Conservation (phyloP, 2,329 filamentous ascomycete species). For the Pyricularia sp. region DNA sequence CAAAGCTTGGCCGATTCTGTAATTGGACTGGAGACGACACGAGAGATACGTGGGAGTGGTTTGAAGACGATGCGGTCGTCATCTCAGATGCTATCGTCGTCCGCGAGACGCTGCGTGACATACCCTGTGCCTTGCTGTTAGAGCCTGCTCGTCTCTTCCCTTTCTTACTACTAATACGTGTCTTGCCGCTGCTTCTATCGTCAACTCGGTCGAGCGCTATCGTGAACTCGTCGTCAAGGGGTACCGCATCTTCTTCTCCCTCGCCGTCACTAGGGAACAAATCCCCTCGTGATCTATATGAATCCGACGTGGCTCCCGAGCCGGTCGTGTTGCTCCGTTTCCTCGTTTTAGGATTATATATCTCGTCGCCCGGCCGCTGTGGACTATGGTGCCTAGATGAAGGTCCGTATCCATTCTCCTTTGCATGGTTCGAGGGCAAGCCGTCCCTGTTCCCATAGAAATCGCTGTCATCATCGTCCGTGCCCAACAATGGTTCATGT, state of each 20-base stretch:
- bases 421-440: not conserved
- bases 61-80: constrained; percentile 13
- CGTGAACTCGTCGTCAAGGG: constrained; percentile 83
- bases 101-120: constrained; percentile 42
- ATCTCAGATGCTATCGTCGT: constrained; percentile 38
- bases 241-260: constrained; percentile 87
- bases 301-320: constrained; percentile 73
- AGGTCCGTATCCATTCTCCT: constrained; percentile 9
- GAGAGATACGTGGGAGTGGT: not conserved
- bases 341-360: constrained; percentile 22
- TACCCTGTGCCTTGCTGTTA: constrained; percentile 1
- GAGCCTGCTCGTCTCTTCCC: constrained; percentile 11
- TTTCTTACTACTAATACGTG: constrained; percentile 43
- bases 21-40: constrained; percentile 8
- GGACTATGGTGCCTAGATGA: not conserved
- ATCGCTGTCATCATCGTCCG: constrained; percentile 39
- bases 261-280: constrained; percentile 77
- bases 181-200: constrained; percentile 60
- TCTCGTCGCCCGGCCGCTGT: constrained; percentile 5
- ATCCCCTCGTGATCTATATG: constrained; percentile 76
- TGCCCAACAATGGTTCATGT: constrained; percentile 53
- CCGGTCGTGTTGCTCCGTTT: constrained; percentile 66
- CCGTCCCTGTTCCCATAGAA: constrained; percentile 9
- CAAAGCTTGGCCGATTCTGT: not conserved
- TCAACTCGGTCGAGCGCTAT: constrained; percentile 69